These are phyloP conservation scores for Coniochaeta ligniaria DNA, from an alignment of 2,329 filamentous ascomycete genomes.

Conservation along the genomic window DNA sequence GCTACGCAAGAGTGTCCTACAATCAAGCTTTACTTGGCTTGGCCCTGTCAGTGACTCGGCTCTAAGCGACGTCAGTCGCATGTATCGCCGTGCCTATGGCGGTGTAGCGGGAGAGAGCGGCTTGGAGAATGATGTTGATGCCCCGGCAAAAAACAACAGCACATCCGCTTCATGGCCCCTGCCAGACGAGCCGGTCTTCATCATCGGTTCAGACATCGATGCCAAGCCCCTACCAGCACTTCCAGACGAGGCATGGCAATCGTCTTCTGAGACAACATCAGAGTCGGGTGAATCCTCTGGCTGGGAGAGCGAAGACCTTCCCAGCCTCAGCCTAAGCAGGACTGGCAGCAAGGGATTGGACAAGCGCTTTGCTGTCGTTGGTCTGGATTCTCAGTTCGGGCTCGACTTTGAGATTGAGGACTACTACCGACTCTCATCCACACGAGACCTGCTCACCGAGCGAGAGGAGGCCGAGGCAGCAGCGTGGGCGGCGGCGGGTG, in stretches of 20 bases:
- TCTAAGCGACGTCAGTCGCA: constrained; percentile 45
- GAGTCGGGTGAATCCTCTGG: background rate
- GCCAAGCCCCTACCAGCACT: background rate
- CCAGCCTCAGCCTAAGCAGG: background rate
- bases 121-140: constrained; percentile 14
- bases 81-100: constrained; percentile 51
- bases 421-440: background rate
- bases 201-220: background rate
- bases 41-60: constrained; percentile 38
- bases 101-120: constrained; percentile 8
- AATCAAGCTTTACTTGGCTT: constrained; percentile 52
- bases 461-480: background rate
- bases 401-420: constrained; percentile 1
- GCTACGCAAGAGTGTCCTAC: constrained; percentile 43
- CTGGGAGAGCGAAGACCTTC: background rate
- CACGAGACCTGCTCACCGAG: background rate
- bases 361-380: background rate
- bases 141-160: background rate
- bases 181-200: background rate
- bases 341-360: background rate
- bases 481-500: background rate
- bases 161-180: constrained; percentile 8
- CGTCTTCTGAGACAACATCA: background rate
- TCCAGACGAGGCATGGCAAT: background rate
- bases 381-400: background rate